Base-by-base conservation (phyloP, 2,329 filamentous ascomycete species). In the Fusarium verticillioides region DNA sequence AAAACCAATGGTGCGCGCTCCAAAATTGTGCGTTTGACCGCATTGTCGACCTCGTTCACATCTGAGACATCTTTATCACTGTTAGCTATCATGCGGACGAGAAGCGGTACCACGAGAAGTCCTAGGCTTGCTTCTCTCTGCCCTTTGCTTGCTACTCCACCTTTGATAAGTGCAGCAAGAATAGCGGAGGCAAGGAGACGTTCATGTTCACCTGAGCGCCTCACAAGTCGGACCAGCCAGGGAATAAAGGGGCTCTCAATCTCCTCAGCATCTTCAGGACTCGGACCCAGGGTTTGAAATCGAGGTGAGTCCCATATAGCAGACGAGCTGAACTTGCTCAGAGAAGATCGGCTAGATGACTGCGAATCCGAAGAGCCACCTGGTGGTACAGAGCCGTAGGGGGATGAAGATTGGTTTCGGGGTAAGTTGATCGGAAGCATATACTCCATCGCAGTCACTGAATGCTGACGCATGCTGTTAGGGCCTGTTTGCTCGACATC, bases 1-100 rank as follows among this genome's bases (percentile, higher is more conserved):
- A 98, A 85, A 16, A 97, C 88, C 3, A 90, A 87, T 12, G 95
- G 94, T 4, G 93, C 91, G 70, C 90, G 89, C 79, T 96, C 93
- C 62, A 91, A 86, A 18, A 94, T 85, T 13, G 71, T 75, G 23
- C 78, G 77, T 53, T 79, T 78, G 19, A 62, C 70, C 44, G 81
- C 77, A 58, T 84, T 82, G 40, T 85, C 81, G 42, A 82, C 79
- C 23, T 80, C 77, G 49, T 82, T 79, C 39, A 76, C 77, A 32
- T 84, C 82, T 18, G 82, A 76, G 21, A 80, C 80, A 50, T 90
- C 88, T 70, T 88, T 88, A 40, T 82, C 80, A 28, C 78, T 78
- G 57, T 78, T 83, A 4, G 74, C 66, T 39, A 95, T 85, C 83
- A 93, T 88, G 26, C 87, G 85, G 53, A 94, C 87, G 16, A 96